Conservation (phyloP, 352 stramenopile species). For the Globisporangium parvum region DNA sequence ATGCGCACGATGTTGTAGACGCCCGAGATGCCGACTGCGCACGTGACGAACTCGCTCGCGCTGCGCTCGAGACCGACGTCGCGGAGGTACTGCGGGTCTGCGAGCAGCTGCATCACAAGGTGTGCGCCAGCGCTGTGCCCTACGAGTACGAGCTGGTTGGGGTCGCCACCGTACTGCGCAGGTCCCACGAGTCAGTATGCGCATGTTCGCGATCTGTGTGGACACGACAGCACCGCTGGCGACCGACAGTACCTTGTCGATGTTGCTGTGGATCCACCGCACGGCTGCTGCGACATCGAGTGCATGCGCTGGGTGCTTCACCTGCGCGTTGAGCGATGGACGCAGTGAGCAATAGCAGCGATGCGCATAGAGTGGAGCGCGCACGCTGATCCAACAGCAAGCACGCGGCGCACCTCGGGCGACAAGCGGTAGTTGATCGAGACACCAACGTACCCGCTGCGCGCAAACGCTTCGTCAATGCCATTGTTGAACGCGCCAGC, state of each 20-base stretch:
- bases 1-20: slow-evolving; percentile 85
- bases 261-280: slow-evolving; percentile 57
- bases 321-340: slow-evolving; percentile 12
- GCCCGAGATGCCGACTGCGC: slow-evolving; percentile 68
- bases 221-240: too few relatives aligned
- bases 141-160: slow-evolving; percentile 47
- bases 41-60: slow-evolving; percentile 34
- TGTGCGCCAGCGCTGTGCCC: slow-evolving; percentile 80
- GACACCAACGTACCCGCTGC: slow-evolving; percentile 46
- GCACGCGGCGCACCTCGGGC: slow-evolving; percentile 36
- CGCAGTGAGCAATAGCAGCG: not conserved
- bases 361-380: not conserved
- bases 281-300: slow-evolving; percentile 56
- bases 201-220: too few relatives aligned
- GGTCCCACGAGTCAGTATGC: not conserved
- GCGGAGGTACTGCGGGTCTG: slow-evolving; percentile 47
- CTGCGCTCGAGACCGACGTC: slow-evolving; percentile 25
- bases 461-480: slow-evolving; percentile 56
- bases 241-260: slow-evolving; percentile 77
- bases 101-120: slow-evolving; percentile 61
- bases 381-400: too few relatives aligned
- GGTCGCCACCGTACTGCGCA: slow-evolving; percentile 65
- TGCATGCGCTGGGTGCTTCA: slow-evolving; percentile 58
- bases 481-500: slow-evolving; percentile 49
- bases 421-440: slow-evolving; percentile 82